Evolutionary conservation across 73 alveolate genomes (phyloP).

Genomic region (Vitrella brassicaformis): DNA sequence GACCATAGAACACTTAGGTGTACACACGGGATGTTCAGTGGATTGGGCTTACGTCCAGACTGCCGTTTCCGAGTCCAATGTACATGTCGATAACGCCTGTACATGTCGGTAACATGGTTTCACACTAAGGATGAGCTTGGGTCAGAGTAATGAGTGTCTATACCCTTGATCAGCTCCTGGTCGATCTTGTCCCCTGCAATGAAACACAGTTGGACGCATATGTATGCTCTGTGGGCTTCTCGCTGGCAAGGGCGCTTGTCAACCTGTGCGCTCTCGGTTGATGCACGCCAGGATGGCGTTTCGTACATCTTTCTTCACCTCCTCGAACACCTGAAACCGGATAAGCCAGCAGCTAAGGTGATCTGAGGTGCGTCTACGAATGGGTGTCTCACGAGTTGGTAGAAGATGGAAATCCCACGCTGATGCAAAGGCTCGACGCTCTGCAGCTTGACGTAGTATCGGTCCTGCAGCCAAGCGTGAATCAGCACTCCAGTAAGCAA

Average conservation of each 20-base stretch:
- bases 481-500: neutral
- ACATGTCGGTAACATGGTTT: neutral
- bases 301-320: conserved; percentile 26
- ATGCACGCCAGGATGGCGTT: conserved; percentile 48
- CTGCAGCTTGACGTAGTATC: conserved; percentile 56
- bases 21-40: too few relatives aligned
- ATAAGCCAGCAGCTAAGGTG: neutral
- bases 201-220: neutral
- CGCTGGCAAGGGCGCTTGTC: neutral
- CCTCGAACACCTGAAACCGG: conserved; percentile 33
- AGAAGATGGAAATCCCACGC: conserved; percentile 52
- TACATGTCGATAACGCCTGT: conserved; percentile 21
- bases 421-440: conserved; percentile 48
- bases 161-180: conserved; percentile 32
- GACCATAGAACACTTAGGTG: too few relatives aligned
- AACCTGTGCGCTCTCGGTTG: conserved; percentile 31
- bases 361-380: neutral
- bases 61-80: conserved; percentile 19
- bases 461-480: conserved; percentile 28
- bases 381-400: conserved; percentile 18
- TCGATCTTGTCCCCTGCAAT: conserved; percentile 22
- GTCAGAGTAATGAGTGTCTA: neutral
- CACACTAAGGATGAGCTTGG: neutral
- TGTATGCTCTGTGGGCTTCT: neutral
- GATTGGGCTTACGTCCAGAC: too few relatives aligned